These are phyloP conservation scores for Spizellomyces sp. DNA, from an alignment of 192 early-diverging fungal species.

Conservation along the genomic window DNA sequence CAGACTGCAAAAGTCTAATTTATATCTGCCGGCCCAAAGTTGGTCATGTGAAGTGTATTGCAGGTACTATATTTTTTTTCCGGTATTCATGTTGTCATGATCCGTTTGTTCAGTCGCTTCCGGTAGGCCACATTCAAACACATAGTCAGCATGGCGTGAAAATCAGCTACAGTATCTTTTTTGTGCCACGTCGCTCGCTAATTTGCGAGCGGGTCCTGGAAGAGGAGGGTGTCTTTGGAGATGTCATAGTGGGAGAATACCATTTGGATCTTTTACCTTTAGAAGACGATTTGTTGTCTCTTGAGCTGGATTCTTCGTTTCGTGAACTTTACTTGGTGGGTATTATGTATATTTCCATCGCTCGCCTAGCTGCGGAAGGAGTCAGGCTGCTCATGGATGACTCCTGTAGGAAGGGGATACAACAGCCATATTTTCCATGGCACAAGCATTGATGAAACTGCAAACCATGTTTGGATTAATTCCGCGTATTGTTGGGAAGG, in stretches of 20 bases:
- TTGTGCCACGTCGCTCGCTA: slow-evolving; percentile 87
- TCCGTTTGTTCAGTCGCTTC: background rate
- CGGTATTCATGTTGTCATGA: background rate
- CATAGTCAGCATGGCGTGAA: slow-evolving; percentile 2
- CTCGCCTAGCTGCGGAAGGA: background rate
- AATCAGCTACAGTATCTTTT: slow-evolving; percentile 57
- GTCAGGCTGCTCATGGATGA: background rate
- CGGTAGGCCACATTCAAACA: slow-evolving; percentile 19
- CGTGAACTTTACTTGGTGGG: slow-evolving; percentile 77
- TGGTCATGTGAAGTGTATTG: slow-evolving; percentile 54
- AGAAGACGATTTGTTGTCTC: slow-evolving; percentile 86
- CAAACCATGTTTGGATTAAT: slow-evolving; percentile 87
- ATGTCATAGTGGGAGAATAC: slow-evolving; percentile 83
- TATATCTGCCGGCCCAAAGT: slow-evolving; percentile 83
- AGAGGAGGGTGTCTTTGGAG: slow-evolving; percentile 89
- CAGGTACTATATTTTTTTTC: slow-evolving; percentile 12
- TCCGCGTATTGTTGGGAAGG: slow-evolving; percentile 90
- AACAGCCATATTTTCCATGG: slow-evolving; percentile 69
- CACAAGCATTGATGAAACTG: slow-evolving; percentile 85
- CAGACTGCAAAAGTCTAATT: slow-evolving; percentile 74
- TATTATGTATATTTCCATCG: background rate
- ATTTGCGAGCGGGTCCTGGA: slow-evolving; percentile 94
- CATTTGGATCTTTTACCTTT: slow-evolving; percentile 89
- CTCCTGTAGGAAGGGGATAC: slow-evolving; percentile 70
- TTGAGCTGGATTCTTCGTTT: slow-evolving; percentile 84